Evolutionary conservation across 495 filamentous ascomycete species (phyloP), one percentile per base, ranked within the genome.

Genomic region (Penicillium tannophilum): DNA sequence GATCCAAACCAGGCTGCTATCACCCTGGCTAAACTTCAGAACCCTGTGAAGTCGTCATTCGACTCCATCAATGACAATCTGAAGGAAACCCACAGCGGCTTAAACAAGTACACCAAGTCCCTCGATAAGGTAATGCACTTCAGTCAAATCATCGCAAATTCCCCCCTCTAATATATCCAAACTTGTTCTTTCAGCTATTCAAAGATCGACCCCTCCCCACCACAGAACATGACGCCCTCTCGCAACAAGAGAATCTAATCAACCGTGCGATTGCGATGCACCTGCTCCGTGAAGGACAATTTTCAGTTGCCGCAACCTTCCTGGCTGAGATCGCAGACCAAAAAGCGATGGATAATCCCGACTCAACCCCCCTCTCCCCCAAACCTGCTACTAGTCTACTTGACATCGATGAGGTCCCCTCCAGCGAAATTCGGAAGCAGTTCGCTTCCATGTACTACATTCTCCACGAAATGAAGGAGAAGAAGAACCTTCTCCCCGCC

Each of bases 251-350:
- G 6, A 74, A 82, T 36, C 82, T 96, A 10, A 90, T 97, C 64
- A 93, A 98, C 70, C 82, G 92, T 23, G 94, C 94, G 20, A 94
- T 98, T 55, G 90, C 90, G 3, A 97, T 98, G 92, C 94, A 98
- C 70, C 79, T 98, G 14, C 83, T 98, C 17, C 87, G 94, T 23
- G 95, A 98, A 77, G 94, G 94, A 36, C 89, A 96, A 68, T 98
- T 98, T 71, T 78, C 73, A 16, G 93, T 97, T 1, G 93, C 93
- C 3, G 80, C 86, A 5, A 91, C 88, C 4, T 97, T 97, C 58
- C 81, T 93, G 19, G 73, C 75, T 11, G 93, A 97, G 45, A 75
- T 78, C 43, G 45, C 72, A 5, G 60, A 82, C 56, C 61, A 76
- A 59, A 62, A 72, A 62, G 31, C 59, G 10, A 24, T 51, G 23